A percentile compares a stretch with the other conserved stretches of the same genome.
Evolutionary conservation across 2,329 filamentous ascomycete species (phyloP).

Genomic region (Botrytis fragariae): DNA sequence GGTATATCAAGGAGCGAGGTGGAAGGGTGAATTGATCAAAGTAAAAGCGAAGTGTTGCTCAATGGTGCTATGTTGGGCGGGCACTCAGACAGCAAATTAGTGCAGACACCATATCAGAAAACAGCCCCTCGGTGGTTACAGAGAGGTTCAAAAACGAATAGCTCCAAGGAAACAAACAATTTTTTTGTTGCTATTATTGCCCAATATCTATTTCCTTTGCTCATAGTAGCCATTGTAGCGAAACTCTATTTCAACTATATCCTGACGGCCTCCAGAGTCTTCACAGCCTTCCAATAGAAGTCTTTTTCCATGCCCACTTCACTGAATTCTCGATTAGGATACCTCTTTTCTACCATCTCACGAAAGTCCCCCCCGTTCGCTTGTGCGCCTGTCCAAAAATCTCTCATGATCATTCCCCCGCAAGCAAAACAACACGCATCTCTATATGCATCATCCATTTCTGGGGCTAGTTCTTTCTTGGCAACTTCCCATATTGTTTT

Average conservation of each 20-base stretch:
- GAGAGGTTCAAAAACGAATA: neutral
- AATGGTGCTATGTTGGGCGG: neutral
- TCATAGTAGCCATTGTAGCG: neutral
- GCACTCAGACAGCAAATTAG: neutral
- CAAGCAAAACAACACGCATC: neutral
- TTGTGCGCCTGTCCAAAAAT: neutral
- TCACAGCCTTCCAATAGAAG: neutral
- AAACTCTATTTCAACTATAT: neutral
- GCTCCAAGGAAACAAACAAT: neutral
- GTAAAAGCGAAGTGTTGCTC: neutral
- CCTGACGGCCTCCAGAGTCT: neutral
- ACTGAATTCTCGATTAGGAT: neutral
- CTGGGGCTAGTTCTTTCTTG: neutral
- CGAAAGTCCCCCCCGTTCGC: neutral
- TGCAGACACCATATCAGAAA: neutral
- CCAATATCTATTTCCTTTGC: neutral
- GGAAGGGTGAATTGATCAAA: neutral
- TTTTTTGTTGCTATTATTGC: neutral
- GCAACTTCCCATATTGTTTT: neutral
- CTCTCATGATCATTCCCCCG: neutral
- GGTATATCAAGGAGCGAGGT: neutral
- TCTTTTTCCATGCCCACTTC: neutral
- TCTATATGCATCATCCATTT: neutral
- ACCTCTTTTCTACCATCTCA: neutral
- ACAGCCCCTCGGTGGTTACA: neutral